Evolutionary conservation across 805 yeast genomes (phyloP).

Genomic region (Zygosaccharomyces pseudorouxii): DNA sequence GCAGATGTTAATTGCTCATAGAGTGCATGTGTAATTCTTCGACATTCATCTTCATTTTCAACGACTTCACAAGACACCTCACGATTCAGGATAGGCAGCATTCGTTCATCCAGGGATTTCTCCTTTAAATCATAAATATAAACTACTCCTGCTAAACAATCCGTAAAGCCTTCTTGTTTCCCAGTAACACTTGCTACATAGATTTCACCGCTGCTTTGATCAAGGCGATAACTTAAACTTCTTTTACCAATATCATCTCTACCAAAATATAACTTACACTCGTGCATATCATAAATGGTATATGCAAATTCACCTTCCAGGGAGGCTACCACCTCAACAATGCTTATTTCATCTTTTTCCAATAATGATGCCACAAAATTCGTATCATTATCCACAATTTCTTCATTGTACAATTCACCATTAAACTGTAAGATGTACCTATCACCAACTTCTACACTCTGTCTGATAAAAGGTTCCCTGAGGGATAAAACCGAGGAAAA

Average conservation of each 20-base stretch:
- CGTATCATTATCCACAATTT: slow-evolving; percentile 60
- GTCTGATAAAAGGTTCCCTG: slow-evolving; percentile 71
- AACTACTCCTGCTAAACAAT: slow-evolving; percentile 53
- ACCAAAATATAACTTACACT: slow-evolving; percentile 59
- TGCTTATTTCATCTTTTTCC: slow-evolving; percentile 29
- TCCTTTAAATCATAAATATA: slow-evolving; percentile 39
- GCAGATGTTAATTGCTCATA: slow-evolving; percentile 35
- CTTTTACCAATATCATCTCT: slow-evolving; percentile 81
- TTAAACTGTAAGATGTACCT: slow-evolving; percentile 66
- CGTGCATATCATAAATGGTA: slow-evolving; percentile 42
- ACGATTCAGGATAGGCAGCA: slow-evolving; percentile 17
- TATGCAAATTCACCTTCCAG: slow-evolving; percentile 84
- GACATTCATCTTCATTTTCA: slow-evolving; percentile 10
- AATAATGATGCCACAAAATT: slow-evolving; percentile 44
- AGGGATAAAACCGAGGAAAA: slow-evolving; percentile 76
- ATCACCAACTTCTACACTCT: slow-evolving; percentile 48
- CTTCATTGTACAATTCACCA: slow-evolving; percentile 78
- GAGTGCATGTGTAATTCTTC: slow-evolving; percentile 19
- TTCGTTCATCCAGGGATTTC: slow-evolving; percentile 17
- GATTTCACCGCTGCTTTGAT: slow-evolving; percentile 33
- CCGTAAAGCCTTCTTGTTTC: slow-evolving; percentile 36
- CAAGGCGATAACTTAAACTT: slow-evolving; percentile 51
- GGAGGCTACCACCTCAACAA: slow-evolving; percentile 39
- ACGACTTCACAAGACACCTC: slow-evolving; percentile 25
- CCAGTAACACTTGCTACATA: slow-evolving; percentile 44